phyloP scores from a whole-genome alignment of 108 stramenopile genomes.

The Skeletonema costatum region DNA sequence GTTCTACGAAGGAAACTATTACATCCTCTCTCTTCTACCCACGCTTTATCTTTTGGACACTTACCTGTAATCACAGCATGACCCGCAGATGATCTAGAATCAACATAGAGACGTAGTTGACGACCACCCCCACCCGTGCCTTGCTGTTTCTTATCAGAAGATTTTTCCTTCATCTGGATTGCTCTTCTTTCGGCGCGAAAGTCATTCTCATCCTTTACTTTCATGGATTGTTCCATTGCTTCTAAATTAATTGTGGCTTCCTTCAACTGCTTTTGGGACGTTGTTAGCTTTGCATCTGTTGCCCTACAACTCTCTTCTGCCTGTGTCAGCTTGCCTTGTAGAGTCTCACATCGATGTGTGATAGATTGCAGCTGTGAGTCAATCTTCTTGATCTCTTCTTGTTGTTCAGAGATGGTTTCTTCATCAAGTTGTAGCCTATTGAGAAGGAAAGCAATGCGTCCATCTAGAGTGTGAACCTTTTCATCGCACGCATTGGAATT shows the following conservation, averaged over 20 bases:
- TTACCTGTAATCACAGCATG: conserved; percentile 48
- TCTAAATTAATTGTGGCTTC: conserved; percentile 45
- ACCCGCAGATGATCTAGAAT: conserved; percentile 46
- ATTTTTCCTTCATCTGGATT: conserved; percentile 34
- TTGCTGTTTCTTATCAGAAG: background rate
- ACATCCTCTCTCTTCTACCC: conserved; percentile 57
- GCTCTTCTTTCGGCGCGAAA: conserved; percentile 24
- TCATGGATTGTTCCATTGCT: conserved; percentile 36
- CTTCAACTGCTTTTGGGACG: conserved; percentile 42
- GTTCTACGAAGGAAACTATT: conserved; percentile 57
- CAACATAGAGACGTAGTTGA: conserved; percentile 52
- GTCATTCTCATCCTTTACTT: conserved; percentile 42
- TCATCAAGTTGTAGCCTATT: conserved; percentile 85
- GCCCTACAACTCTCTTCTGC: conserved; percentile 50
- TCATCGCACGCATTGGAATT: conserved; percentile 67
- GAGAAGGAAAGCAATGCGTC: conserved; percentile 73
- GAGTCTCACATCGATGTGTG: conserved; percentile 54
- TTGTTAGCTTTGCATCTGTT: conserved; percentile 17
- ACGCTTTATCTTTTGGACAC: conserved; percentile 48
- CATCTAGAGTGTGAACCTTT: conserved; percentile 68
- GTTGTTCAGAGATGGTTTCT: conserved; percentile 63
- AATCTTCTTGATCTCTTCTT: conserved; percentile 72
- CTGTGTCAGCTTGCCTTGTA: conserved; percentile 64
- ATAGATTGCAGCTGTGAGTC: conserved; percentile 63
- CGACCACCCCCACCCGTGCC: conserved; percentile 41